These are phyloP conservation scores for Rosa hybrid DNA, from an alignment of 331 rosid genomes.

Conservation along the genomic window DNA sequence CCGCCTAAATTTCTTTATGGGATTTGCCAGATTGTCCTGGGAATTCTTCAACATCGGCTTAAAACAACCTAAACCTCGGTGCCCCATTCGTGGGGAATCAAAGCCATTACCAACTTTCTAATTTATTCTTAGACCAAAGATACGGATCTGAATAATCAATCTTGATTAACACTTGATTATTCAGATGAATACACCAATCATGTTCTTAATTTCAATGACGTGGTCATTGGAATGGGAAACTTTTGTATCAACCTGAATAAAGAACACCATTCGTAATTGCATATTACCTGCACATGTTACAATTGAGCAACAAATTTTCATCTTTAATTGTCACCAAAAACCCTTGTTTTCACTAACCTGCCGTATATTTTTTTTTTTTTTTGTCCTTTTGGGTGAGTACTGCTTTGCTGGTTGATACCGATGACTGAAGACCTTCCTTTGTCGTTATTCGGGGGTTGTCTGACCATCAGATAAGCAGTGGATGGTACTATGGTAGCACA, in stretches of 20 bases:
- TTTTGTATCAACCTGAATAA: conserved; percentile 1
- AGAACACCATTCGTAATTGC: background rate
- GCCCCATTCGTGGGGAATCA: conserved; percentile 23
- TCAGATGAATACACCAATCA: background rate
- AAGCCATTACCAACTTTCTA: background rate
- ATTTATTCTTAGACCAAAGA: conserved; percentile 10
- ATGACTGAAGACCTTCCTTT: conserved; percentile 9
- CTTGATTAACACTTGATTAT: background rate
- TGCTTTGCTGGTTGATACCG: background rate
- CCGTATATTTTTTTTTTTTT: background rate
- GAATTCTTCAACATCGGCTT: background rate
- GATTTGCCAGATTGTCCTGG: conserved; percentile 29
- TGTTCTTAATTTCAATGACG: background rate
- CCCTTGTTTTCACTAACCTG: background rate
- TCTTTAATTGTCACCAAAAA: background rate
- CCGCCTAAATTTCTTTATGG: conserved; percentile 1
- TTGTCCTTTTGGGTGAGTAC: background rate
- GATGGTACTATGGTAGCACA: background rate
- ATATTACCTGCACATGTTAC: conserved; percentile 17
- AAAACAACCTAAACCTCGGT: background rate
- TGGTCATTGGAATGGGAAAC: background rate
- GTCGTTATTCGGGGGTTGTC: conserved; percentile 17
- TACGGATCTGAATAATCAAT: conserved; percentile 25
- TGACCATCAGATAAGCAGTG: conserved; percentile 11
- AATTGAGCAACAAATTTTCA: background rate